Evolutionary conservation across 306 rosid species (phyloP), one percentile per base, ranked within the genome.

Genomic region (Hylodesmum podocarpum): DNA sequence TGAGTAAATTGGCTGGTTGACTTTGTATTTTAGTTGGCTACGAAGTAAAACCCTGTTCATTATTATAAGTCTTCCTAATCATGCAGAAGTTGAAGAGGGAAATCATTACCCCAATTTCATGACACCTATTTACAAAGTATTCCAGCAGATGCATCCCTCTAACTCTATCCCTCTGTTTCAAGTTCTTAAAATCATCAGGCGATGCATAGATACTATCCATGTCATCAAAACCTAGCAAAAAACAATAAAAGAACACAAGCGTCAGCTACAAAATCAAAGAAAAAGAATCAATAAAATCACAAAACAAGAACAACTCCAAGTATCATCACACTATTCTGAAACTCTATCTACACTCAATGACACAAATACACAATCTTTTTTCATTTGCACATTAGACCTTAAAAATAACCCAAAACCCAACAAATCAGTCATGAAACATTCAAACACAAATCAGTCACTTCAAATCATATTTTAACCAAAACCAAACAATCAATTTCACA

Each of bases 151-250:
- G 97, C 84, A 82, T 41, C 74, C 97, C 99, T 81, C 80, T 86
- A 16, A 70, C 57, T 65, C 62, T 83, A 73, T 92, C 93, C 61
- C 88, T 87, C 44, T 73, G 40, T 70, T 85, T 78, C 86, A 91
- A 2, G 79, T 25, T 62, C 75, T 85, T 82, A 66, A 96, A 96
- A 87, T 96, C 99, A 13, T 89, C 94, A 39, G 90, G 91, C 0
- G 99, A 91, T 5, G 99, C 97, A 59, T 78, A 96, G 57, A 96
- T 80, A 36, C 97, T 95, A 69, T 92, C 98, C 81, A 84, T 80
- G 25, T 88, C 97, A 54, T 87, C 94, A 79, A 88, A 96, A 81
- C 96, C 99, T 95, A 76, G 37, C 61, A 81, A n/a, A 33, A 85
- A 80, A 44, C 43, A 65, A 70, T 68, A 34, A 29, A 58, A 15